Conservation (phyloP, 345 rosid species). For the Populus tremula region DNA sequence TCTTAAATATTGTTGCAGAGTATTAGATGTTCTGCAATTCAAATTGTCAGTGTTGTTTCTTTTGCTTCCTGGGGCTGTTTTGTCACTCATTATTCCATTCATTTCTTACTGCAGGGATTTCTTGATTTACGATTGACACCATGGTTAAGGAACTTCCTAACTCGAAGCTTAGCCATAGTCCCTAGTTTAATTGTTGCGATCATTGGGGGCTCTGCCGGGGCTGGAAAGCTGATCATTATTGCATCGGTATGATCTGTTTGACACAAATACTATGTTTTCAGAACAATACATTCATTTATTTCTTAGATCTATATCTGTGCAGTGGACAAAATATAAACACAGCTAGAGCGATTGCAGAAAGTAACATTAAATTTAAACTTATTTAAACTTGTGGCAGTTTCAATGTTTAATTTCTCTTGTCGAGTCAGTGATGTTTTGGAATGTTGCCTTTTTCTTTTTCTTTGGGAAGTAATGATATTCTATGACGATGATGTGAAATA, state of each 20-base stretch:
- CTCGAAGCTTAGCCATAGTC: conserved; percentile 85
- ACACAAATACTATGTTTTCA: neutral
- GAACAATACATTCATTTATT: no score
- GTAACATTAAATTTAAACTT: no score
- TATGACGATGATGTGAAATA: no score
- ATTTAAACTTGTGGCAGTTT: no score
- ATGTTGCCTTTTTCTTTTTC: no score
- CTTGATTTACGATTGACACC: conserved; percentile 71
- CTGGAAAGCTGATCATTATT: conserved; percentile 83
- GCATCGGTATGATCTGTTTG: conserved; percentile 58
- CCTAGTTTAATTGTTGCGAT: conserved; percentile 89
- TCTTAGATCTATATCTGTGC: no score
- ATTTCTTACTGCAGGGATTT: conserved; percentile 51
- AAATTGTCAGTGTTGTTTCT: neutral
- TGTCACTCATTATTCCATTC: neutral
- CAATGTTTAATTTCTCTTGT: no score
- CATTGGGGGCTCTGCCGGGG: conserved; percentile 90
- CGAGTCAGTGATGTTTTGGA: no score
- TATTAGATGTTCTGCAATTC: neutral
- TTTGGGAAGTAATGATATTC: no score
- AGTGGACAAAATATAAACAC: no score
- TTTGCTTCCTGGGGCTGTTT: neutral
- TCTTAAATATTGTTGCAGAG: neutral
- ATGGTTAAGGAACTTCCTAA: conserved; percentile 80
- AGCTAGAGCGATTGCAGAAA: no score